A percentile compares a stretch with the other conserved stretches of the same genome.
Evolutionary conservation across 208 protist species (phyloP).

Genomic region (Trypanosoma brucei): DNA sequence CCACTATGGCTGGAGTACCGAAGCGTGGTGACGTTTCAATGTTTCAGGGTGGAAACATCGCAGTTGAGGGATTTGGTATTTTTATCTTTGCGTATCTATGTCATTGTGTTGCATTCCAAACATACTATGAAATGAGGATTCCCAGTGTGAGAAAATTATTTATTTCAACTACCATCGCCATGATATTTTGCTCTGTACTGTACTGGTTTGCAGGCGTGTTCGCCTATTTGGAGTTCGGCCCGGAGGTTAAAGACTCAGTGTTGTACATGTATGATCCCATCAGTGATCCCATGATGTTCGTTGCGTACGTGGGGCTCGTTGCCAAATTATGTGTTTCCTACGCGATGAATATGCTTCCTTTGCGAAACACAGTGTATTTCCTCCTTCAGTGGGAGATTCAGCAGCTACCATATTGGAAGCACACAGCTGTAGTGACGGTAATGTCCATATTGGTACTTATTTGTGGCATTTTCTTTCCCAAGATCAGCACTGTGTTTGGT

Average conservation of each 20-base stretch:
- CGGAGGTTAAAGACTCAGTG: constrained; percentile 32
- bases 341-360: constrained; percentile 59
- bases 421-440: constrained; percentile 32
- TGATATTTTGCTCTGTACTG: constrained; percentile 49
- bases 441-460: constrained; percentile 32
- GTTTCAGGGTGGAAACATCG: constrained; percentile 17
- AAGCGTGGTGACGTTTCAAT: constrained; percentile 7
- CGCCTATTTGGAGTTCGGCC: constrained; percentile 76
- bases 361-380: constrained; percentile 59
- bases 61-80: constrained; percentile 24
- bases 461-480: constrained; percentile 22
- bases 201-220: constrained; percentile 70
- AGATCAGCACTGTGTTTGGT: constrained; percentile 38
- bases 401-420: constrained; percentile 63
- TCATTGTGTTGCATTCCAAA: constrained; percentile 36
- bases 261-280: constrained; percentile 59
- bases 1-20: constrained; percentile 13
- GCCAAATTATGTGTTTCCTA: constrained; percentile 61
- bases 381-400: constrained; percentile 44
- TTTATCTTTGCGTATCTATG: constrained; percentile 47
- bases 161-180: constrained; percentile 17
- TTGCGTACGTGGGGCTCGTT: constrained; percentile 65
- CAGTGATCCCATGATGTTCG: constrained; percentile 52
- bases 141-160: constrained; percentile 14
- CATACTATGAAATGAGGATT: constrained; percentile 36